Evolutionary conservation across 768 basidiomycete genomes (phyloP).

Genomic region (Ephemerocybe angulata): DNA sequence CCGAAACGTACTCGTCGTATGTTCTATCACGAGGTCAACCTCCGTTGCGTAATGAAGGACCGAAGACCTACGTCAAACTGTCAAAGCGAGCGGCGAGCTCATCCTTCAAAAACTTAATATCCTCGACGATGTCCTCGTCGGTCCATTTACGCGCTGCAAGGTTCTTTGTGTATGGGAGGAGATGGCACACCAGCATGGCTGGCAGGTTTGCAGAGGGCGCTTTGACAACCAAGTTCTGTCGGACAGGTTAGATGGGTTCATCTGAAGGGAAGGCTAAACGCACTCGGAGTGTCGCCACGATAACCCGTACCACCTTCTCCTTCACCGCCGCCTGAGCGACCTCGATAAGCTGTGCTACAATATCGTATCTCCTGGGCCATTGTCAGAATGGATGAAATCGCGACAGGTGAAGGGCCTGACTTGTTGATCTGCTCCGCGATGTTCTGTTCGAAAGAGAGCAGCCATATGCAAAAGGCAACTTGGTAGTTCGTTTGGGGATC

Average conservation of each 20-base stretch:
- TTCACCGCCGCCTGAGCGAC: slow-evolving; percentile 89
- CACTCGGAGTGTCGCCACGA: slow-evolving; percentile 88
- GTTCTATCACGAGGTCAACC: slow-evolving; percentile 49
- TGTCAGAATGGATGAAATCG: not conserved
- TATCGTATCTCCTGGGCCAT: slow-evolving; percentile 73
- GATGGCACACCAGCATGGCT: slow-evolving; percentile 84
- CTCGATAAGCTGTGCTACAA: slow-evolving; percentile 79
- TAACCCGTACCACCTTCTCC: slow-evolving; percentile 94
- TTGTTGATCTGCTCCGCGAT: slow-evolving; percentile 85
- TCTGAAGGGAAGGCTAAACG: slow-evolving; percentile 8
- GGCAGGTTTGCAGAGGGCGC: slow-evolving; percentile 88
- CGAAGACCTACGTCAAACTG: slow-evolving; percentile 72
- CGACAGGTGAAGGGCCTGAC: slow-evolving; percentile 40
- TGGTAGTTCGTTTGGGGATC: slow-evolving; percentile 96
- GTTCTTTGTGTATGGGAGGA: slow-evolving; percentile 84
- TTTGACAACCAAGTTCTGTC: slow-evolving; percentile 83
- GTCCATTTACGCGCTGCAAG: slow-evolving; percentile 84
- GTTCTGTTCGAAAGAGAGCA: slow-evolving; percentile 85
- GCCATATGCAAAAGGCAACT: slow-evolving; percentile 89
- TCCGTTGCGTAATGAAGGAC: not conserved
- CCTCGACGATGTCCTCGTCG: slow-evolving; percentile 93
- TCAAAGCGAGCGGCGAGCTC: slow-evolving; percentile 85
- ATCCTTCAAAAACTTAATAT: slow-evolving; percentile 81
- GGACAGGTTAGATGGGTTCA: not conserved
- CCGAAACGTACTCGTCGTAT: slow-evolving; percentile 93